Conservation (phyloP, 768 basidiomycete species). For the Mycena epipterygia region DNA sequence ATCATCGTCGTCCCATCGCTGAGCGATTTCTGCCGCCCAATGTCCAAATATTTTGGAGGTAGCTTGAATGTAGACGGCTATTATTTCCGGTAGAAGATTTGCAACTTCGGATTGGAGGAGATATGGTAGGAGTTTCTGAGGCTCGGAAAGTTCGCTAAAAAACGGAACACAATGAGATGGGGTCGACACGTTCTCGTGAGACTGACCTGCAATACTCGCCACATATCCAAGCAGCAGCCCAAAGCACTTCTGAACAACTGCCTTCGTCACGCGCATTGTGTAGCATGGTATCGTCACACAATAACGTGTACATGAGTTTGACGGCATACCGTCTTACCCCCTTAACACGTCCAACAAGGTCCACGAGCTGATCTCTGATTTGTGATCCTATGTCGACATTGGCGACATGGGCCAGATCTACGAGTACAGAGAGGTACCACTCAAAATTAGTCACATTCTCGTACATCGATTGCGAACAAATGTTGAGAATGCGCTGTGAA, state of each 20-base stretch:
- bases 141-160: constrained; percentile 81
- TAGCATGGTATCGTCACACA: constrained; percentile 84
- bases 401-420: constrained; percentile 92
- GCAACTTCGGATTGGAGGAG: constrained; percentile 73
- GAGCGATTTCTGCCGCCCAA: constrained; percentile 84
- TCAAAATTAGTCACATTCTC: constrained; percentile 93
- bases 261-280: constrained; percentile 76
- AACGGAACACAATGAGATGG: constrained; percentile 14
- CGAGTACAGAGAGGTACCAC: constrained; percentile 96
- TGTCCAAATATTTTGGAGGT: constrained; percentile 88
- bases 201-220: constrained; percentile 93
- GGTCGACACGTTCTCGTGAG: not conserved
- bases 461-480: constrained; percentile 88
- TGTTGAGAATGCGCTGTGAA: constrained; percentile 85
- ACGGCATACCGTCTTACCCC: constrained; percentile 85
- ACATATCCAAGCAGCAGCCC: constrained; percentile 97
- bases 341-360: constrained; percentile 86
- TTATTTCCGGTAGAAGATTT: constrained; percentile 71
- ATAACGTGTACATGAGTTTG: constrained; percentile 83
- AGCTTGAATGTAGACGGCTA: constrained; percentile 87
- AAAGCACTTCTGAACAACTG: constrained; percentile 87
- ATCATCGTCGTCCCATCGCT: constrained; percentile 82
- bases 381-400: constrained; percentile 82
- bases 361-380: constrained; percentile 88
- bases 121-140: constrained; percentile 79